These are phyloP conservation scores for Populus ilicifolia DNA, from an alignment of 345 rosid genomes.

Conservation along the genomic window DNA sequence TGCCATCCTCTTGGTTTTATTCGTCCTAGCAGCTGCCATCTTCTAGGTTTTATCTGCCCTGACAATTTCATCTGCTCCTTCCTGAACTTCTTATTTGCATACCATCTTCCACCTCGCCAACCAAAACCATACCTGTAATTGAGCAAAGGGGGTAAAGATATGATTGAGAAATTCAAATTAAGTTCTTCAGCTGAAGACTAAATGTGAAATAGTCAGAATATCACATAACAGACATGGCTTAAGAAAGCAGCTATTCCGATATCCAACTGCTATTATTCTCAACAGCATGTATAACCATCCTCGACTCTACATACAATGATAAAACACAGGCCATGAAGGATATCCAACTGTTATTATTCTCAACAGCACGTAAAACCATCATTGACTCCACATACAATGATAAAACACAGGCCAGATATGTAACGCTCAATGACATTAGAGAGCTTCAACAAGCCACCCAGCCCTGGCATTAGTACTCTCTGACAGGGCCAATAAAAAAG, in stretches of 20 bases:
- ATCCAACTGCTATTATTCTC: not conserved
- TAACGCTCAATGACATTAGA: no score
- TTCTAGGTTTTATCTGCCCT: conserved; percentile 67
- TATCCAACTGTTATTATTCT: not conserved
- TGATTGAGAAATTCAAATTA: not conserved
- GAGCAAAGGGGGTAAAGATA: conserved; percentile 7
- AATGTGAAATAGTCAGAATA: not conserved
- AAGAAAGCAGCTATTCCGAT: not conserved
- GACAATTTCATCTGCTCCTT: conserved; percentile 75
- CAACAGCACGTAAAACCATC: not conserved
- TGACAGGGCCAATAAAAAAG: no score
- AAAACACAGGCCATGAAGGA: no score
- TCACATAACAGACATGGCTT: not conserved
- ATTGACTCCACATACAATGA: no score
- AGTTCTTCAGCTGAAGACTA: not conserved
- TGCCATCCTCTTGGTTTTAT: conserved; percentile 58
- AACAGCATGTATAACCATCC: not conserved
- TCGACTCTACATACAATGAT: no score
- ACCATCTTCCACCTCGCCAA: conserved; percentile 96
- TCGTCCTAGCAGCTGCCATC: conserved; percentile 62
- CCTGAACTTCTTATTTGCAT: conserved; percentile 70
- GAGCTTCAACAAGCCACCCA: no score
- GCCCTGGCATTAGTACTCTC: no score
- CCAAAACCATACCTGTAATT: conserved; percentile 77
- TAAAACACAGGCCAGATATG: no score